A percentile compares a stretch with the other conserved stretches of the same genome.
These are phyloP conservation scores for Nemania bipapillata DNA, from an alignment of 2,329 filamentous ascomycete genomes.

Conservation along the genomic window DNA sequence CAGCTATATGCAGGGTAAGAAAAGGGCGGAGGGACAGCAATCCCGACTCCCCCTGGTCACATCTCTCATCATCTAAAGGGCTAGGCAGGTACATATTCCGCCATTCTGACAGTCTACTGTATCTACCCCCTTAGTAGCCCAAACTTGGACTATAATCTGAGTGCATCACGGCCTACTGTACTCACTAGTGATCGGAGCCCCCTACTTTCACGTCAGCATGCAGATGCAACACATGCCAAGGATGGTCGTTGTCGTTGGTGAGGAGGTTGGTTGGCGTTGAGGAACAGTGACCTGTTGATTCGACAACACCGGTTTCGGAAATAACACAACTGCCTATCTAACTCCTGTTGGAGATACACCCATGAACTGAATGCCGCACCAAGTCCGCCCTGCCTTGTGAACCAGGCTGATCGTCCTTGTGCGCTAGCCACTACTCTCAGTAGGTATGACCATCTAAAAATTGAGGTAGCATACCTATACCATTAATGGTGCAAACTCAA, in stretches of 20 bases:
- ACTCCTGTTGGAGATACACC: not conserved
- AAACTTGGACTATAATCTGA: constrained; percentile 24
- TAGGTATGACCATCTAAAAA: not conserved
- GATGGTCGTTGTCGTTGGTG: not conserved
- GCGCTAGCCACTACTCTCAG: not conserved
- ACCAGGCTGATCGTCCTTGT: not conserved
- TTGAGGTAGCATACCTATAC: not conserved
- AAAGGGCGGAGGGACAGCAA: constrained; percentile 5
- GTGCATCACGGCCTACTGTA: constrained; percentile 19
- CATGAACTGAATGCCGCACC: not conserved
- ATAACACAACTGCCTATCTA: constrained; percentile 10
- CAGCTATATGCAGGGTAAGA: constrained; percentile 4
- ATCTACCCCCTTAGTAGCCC: not conserved
- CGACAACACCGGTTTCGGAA: constrained; percentile 8
- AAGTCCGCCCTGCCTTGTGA: not conserved
- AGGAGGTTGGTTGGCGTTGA: constrained; percentile 9
- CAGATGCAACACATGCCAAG: constrained; percentile 18
- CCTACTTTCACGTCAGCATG: constrained; percentile 28
- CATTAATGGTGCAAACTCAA: not conserved
- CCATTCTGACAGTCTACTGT: not conserved
- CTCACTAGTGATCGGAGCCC: not conserved
- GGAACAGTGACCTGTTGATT: not conserved
- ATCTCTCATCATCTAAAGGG: too few relatives aligned
- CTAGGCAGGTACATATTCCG: not conserved
- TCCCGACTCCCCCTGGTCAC: not conserved